Evolutionary conservation across 75 land plant species (phyloP), one percentile per base, ranked within the genome.

Genomic region (Azolla pinnata): DNA sequence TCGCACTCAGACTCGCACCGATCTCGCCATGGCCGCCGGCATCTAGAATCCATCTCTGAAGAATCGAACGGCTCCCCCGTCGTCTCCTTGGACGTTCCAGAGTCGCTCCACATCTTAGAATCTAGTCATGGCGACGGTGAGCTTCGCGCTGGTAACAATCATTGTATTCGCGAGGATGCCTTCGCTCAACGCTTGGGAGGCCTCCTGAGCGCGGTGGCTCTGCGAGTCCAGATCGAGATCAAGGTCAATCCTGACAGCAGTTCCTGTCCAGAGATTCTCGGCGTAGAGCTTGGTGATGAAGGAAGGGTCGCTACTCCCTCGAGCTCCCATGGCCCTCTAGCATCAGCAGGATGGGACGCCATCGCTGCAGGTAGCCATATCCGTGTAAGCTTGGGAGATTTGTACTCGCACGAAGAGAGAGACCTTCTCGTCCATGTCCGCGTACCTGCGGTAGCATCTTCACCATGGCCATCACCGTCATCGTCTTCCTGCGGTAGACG

Each of bases 101-200:
- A 62, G 26, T 31, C 54, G 8, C 42, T 42, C 28, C n/a, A n/a
- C n/a, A n/a, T n/a, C n/a, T n/a, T n/a, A n/a, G n/a, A n/a, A n/a
- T n/a, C n/a, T n/a, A n/a, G n/a, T n/a, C n/a, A n/a, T n/a, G n/a
- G n/a, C n/a, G n/a, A n/a, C n/a, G n/a, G n/a, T n/a, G n/a, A n/a
- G n/a, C n/a, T n/a, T n/a, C n/a, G n/a, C n/a, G n/a, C n/a, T n/a
- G n/a, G n/a, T n/a, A n/a, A n/a, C n/a, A 17, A 10, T n/a, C n/a
- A n/a, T n/a, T n/a, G n/a, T n/a, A n/a, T n/a, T n/a, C 30, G 35
- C n/a, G 45, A 56, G 23, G 71, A 68, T n/a, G 72, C 72, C 20
- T 71, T 71, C 46, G 71, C 71, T 10, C 62, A 66, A 31, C 59
- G 71, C 34, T 30, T 71, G 35, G 74, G 74, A 9, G 71, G 71